Evolutionary conservation across 352 stramenopile species (phyloP), one percentile per base, ranked within the genome.

Genomic region (Peronospora farinosa): DNA sequence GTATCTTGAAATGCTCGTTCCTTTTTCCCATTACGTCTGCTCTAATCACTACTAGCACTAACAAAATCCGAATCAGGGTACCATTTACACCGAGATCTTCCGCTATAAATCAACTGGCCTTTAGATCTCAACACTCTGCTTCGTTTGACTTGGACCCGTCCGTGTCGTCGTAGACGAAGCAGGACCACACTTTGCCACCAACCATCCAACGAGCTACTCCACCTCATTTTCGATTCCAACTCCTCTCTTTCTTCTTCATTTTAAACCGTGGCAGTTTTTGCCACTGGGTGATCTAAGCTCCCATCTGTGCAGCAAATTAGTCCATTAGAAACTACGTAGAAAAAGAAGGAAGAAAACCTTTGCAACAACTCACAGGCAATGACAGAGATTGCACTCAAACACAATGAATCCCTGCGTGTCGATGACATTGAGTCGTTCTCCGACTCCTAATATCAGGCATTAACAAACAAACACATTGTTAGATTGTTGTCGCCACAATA

Each of bases 341-440:
- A 41, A 41, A 3, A 21, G 19, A 21, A 21, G 9, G 21, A 16
- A 19, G 10, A 33, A 7, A 30, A 8, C 9, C 4, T 15, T 16
- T n/a, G 12, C 10, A 15, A 39, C 23, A 7, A 76, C 70, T 40
- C 55, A 81, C 71, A 81, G n/a, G 67, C 56, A 27, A 78, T 51
- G 42, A 72, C 53, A 28, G 67, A 78, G 17, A 78, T 51, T 31
- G 67, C 37, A 45, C 67, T 78, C 10, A 69, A 39, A 19, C 65
- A 59, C 50, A 67, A 16, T 33, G 49, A 54, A 43, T 81, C 67
- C 30, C 57, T 69, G 9, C 65, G 65, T 23, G 51, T 45, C 7
- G 63, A 75, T 33, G 74, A 9, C 32, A 78, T 67, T 39, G 60
- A 60, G 21, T 81, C 67, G 9, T 65, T 66, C 28, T 81, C 71